Percentiles rank a stretch among this genome's conserved stretches.
Conservation (phyloP, 2,329 filamentous ascomycete species). For the Drechslera avenae region DNA sequence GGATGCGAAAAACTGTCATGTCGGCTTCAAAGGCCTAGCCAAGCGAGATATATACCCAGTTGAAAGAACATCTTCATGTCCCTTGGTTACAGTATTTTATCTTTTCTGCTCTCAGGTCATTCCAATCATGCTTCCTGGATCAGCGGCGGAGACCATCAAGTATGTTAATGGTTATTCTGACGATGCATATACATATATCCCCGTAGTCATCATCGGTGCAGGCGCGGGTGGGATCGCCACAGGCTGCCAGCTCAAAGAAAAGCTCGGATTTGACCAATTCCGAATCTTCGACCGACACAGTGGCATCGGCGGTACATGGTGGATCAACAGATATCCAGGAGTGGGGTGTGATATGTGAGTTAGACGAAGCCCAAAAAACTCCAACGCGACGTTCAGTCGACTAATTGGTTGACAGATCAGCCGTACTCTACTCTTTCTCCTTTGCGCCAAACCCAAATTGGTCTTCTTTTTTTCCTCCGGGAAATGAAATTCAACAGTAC, state of each 20-base stretch:
- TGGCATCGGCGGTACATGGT: slow-evolving; percentile 68
- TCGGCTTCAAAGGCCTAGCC: too few relatives aligned
- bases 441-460: slow-evolving; percentile 60
- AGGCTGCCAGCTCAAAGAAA: slow-evolving; percentile 62
- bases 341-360: slow-evolving; percentile 47
- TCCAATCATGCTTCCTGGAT: too few relatives aligned
- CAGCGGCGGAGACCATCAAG: too few relatives aligned
- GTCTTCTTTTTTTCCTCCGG: slow-evolving; percentile 56
- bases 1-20: too few relatives aligned
- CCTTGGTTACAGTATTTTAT: too few relatives aligned
- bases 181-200: too few relatives aligned
- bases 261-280: slow-evolving; percentile 63
- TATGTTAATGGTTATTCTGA: too few relatives aligned
- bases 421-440: slow-evolving; percentile 58
- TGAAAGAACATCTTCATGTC: too few relatives aligned
- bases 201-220: slow-evolving; percentile 62
- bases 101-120: too few relatives aligned
- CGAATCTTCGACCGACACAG: slow-evolving; percentile 64
- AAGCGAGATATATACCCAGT: too few relatives aligned
- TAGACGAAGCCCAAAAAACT: slow-evolving; percentile 49
- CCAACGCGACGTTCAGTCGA: too few relatives aligned
- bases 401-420: too few relatives aligned
- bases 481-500: slow-evolving; percentile 58
- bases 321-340: slow-evolving; percentile 63
- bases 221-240: slow-evolving; percentile 67